Evolutionary conservation across 2,329 filamentous ascomycete species (phyloP).

Genomic region (Colletotrichum agaves): DNA sequence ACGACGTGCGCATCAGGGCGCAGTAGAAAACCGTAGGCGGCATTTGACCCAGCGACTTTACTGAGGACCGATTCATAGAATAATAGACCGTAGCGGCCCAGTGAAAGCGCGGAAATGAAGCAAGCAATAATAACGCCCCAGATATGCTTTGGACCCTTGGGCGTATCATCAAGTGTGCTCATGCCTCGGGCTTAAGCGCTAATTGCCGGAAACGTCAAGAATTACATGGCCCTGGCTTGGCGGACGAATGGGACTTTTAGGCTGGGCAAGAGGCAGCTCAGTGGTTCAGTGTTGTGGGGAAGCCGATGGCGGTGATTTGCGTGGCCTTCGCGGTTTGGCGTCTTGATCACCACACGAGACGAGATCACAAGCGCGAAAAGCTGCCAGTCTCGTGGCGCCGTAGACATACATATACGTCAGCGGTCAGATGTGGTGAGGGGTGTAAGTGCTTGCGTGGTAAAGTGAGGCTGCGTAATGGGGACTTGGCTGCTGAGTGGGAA

Average conservation of each 20-base stretch:
- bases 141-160: neutral
- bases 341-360: constrained; percentile 9
- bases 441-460: constrained; percentile 38
- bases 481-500: constrained; percentile 17
- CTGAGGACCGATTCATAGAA: neutral
- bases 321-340: constrained; percentile 14
- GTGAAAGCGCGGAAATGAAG: neutral
- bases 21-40: neutral
- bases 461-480: constrained; percentile 34
- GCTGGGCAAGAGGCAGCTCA: constrained; percentile 9
- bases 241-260: neutral
- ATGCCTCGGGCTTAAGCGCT: neutral
- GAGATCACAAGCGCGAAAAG: constrained; percentile 2
- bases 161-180: neutral
- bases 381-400: constrained; percentile 26
- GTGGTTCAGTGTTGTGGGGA: neutral
- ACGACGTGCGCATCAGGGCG: neutral
- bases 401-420: constrained; percentile 16
- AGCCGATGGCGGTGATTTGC: constrained; percentile 24
- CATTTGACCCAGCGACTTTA: neutral
- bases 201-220: neutral
- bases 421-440: constrained; percentile 6
- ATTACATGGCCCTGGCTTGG: constrained; percentile 3
- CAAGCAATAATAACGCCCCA: neutral
- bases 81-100: constrained; percentile 10